Conservation (phyloP, 805 yeast species). For the Saturnispora galanensis region DNA sequence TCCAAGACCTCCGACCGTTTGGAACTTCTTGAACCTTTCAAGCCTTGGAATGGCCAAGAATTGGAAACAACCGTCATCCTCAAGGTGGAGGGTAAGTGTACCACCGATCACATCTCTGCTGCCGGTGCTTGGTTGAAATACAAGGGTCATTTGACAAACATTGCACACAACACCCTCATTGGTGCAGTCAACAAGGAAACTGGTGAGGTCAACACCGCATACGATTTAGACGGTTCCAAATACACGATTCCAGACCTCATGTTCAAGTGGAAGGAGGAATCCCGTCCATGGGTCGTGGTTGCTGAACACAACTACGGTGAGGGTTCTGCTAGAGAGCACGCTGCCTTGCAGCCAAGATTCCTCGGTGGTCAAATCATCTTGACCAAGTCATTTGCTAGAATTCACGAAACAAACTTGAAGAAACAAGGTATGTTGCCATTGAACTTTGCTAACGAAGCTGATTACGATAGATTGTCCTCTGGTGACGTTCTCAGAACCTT, state of each 20-base stretch:
- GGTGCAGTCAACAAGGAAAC: slow-evolving; percentile 97
- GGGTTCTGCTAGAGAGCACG: slow-evolving; percentile 99
- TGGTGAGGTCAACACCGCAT: slow-evolving; percentile 86
- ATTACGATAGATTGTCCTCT: slow-evolving; percentile 70
- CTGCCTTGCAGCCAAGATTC: slow-evolving; percentile 91
- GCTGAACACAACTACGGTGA: slow-evolving; percentile 99
- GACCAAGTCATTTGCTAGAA: slow-evolving; percentile 94
- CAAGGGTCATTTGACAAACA: slow-evolving; percentile 95
- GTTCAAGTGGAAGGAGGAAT: slow-evolving; percentile 87
- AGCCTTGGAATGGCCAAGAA: slow-evolving; percentile 81
- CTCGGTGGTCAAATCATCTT: slow-evolving; percentile 83
- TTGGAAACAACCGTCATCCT: slow-evolving; percentile 63
- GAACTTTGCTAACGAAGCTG: slow-evolving; percentile 82
- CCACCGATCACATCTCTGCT: slow-evolving; percentile 97
- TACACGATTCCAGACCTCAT: slow-evolving; percentile 89
- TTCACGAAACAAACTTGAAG: slow-evolving; percentile 95
- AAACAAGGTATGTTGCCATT: slow-evolving; percentile 97
- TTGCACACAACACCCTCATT: slow-evolving; percentile 87
- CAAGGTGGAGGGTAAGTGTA: slow-evolving; percentile 96
- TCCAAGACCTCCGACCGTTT: slow-evolving; percentile 86
- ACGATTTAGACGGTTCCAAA: slow-evolving; percentile 71
- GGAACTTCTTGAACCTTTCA: slow-evolving; percentile 83
- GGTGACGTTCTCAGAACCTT: slow-evolving; percentile 74
- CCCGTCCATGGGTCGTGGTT: slow-evolving; percentile 84
- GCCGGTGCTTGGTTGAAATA: slow-evolving; percentile 99